Base-by-base conservation (phyloP, 305 asterid species). In the Nicotiana rustica region DNA sequence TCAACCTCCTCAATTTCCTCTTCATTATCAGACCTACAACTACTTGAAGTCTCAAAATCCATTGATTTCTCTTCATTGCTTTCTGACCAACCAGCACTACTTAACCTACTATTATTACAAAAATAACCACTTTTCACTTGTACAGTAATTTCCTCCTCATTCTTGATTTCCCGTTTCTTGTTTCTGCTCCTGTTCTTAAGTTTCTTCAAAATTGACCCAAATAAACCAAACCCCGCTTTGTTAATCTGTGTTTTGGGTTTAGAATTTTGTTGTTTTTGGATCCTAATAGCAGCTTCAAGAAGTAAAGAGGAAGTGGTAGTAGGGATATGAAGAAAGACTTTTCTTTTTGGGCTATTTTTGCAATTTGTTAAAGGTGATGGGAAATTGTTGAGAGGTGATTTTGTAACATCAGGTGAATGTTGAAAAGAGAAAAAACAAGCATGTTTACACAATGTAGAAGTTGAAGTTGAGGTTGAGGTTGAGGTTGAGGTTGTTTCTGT, bases 211-310 rank as follows among this genome's bases (percentile, higher is more conserved):
- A 95, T 84, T 13, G 96, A 92, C 13, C 93, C 94, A 17, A 95
- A 87, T 38, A 94, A 36, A 17, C 95, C 92, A 18, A 92, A 86
- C 15, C 94, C 92, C 55, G 71, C 82, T 73, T 13, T 86, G 77
- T 77, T 90, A 9, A 65, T 29, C 38, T 81, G 90, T 19, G 87
- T 15, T 62, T 84, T 88, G 78, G 88, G 81, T 68, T 85, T 88
- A 1, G 90, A 82, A 73, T 77, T 80, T 25, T 75, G 36, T 0
- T 41, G 78, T 33, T 83, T 84, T 75, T 86, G 91, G 83, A 89
- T 88, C 88, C 89, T 88, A 91, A 90, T 87, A 36, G 99, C 99
- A 29, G 99, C 97, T 80, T 96, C 98, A 1, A 91, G 89, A 2
- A 92, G 94, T 36, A 92, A 80, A 19, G 96, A 84, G 66, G 97